Evolutionary conservation across 1,284 basidiomycete species (phyloP).

Genomic region (Amanita bisporigera): DNA sequence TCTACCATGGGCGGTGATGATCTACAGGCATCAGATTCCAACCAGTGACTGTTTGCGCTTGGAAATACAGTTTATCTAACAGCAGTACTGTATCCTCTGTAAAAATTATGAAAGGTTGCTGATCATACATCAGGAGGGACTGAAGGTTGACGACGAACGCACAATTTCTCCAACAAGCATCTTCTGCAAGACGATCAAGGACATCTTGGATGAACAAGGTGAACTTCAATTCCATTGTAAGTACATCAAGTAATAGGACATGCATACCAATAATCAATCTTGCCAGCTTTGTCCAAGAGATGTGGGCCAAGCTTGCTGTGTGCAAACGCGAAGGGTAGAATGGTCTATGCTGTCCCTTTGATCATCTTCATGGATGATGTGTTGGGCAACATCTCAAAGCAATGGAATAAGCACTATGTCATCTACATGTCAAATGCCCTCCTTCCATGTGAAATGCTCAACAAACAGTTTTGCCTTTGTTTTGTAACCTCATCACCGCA

Average conservation of each 20-base stretch:
- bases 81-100: conserved; percentile 1
- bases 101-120: too few relatives aligned
- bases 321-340: background rate
- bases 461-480: conserved; percentile 44
- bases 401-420: conserved; percentile 52
- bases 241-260: too few relatives aligned
- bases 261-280: too few relatives aligned
- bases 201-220: background rate
- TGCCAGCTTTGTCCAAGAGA: too few relatives aligned
- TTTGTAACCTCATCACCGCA: conserved; percentile 51
- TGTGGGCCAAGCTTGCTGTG: too few relatives aligned
- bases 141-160: background rate
- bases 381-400: conserved; percentile 50
- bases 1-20: too few relatives aligned
- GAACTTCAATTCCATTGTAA: background rate
- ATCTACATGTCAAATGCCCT: conserved; percentile 37
- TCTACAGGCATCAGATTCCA: too few relatives aligned
- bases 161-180: background rate
- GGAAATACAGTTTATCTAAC: background rate
- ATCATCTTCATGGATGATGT: conserved; percentile 51
- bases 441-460: conserved; percentile 27
- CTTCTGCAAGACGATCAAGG: background rate
- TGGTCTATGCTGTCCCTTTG: conserved; percentile 27
- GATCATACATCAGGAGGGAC: background rate
- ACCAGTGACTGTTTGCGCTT: too few relatives aligned